Conservation (phyloP, 2,329 filamentous ascomycete genomes). For the Pochonia chlamydosporia region DNA sequence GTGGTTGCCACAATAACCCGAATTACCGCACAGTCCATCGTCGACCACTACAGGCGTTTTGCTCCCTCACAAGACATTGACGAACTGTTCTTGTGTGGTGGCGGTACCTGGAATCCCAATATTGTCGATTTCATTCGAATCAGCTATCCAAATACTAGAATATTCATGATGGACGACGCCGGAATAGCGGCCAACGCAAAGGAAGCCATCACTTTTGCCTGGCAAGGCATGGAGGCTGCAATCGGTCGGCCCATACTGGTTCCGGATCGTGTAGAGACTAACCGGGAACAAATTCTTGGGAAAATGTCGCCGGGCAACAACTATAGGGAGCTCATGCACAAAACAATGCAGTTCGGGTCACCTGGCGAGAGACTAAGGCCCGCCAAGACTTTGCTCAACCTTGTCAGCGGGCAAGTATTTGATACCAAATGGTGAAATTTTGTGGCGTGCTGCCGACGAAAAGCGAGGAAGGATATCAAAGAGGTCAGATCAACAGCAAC, state of each 20-base stretch:
- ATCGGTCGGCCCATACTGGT: constrained; percentile 50
- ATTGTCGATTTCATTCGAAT: constrained; percentile 46
- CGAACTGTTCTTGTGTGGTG: constrained; percentile 58
- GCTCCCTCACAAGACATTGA: constrained; percentile 32
- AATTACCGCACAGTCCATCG: constrained; percentile 53
- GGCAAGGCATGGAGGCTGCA: constrained; percentile 55
- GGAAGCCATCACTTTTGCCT: constrained; percentile 50
- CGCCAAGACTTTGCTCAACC: too few relatives aligned
- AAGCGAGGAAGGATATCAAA: too few relatives aligned
- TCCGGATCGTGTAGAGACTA: constrained; percentile 45
- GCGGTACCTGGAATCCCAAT: constrained; percentile 52
- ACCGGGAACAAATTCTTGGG: constrained; percentile 44
- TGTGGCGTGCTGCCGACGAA: too few relatives aligned
- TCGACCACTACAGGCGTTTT: constrained; percentile 40
- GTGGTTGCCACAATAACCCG: constrained; percentile 53
- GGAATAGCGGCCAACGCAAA: constrained; percentile 53
- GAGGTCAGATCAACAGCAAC: too few relatives aligned
- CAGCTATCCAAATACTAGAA: constrained; percentile 40
- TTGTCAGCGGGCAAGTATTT: too few relatives aligned
- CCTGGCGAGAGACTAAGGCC: too few relatives aligned
- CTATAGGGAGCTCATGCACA: constrained; percentile 46
- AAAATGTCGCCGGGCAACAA: constrained; percentile 50
- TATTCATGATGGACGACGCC: constrained; percentile 51
- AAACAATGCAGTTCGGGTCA: constrained; percentile 47
- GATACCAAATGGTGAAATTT: too few relatives aligned